These are phyloP conservation scores for Kwoniella heveanensis DNA, from an alignment of 768 basidiomycete genomes.

Conservation along the genomic window DNA sequence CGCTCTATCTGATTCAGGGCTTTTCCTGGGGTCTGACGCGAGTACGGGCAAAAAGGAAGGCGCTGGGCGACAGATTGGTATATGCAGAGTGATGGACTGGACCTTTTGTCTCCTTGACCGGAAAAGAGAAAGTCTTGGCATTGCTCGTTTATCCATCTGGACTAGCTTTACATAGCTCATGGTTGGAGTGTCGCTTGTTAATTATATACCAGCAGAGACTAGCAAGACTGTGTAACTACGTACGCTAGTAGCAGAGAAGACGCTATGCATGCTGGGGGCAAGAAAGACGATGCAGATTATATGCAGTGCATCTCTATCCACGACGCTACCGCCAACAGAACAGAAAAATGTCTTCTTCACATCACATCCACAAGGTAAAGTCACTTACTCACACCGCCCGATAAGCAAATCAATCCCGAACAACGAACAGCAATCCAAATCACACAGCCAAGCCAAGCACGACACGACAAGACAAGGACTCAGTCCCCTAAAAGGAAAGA, in stretches of 20 bases:
- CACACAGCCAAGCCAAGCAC: not conserved
- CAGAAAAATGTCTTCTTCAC: too few species aligned
- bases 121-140: not conserved
- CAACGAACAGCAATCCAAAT: too few species aligned
- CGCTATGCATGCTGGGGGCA: not conserved
- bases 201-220: not conserved
- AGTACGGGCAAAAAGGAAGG: too few species aligned
- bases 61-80: not conserved
- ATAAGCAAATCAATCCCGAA: too few species aligned
- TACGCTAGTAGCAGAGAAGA: too few species aligned
- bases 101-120: not conserved
- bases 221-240: not conserved
- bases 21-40: too few species aligned
- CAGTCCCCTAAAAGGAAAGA: not conserved
- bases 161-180: not conserved
- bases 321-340: too few species aligned
- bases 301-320: too few species aligned
- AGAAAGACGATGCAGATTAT: not conserved
- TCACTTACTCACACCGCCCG: too few species aligned
- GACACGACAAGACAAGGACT: not conserved
- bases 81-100: too few species aligned
- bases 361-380: too few species aligned
- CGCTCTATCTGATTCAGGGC: not conserved
- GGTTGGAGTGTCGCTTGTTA: not conserved
- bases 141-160: slow-evolving; percentile 1